Conservation (phyloP, 306 rosid species). For the Prunus dulcis region DNA sequence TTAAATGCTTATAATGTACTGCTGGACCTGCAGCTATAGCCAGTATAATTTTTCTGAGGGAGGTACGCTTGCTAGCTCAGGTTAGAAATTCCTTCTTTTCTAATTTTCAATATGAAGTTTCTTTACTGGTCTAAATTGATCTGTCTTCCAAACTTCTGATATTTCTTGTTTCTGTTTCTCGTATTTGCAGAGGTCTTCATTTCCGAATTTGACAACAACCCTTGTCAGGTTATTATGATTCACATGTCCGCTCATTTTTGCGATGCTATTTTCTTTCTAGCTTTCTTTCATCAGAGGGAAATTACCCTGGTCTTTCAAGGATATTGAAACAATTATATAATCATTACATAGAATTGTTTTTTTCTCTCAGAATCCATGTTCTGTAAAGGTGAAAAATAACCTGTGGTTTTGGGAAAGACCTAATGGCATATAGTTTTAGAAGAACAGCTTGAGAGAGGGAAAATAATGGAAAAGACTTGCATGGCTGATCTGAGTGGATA, state of each 20-base stretch:
- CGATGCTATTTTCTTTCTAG: slow-evolving; percentile 1
- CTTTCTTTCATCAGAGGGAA: neutral
- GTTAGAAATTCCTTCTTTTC: slow-evolving; percentile 37
- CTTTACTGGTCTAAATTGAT: slow-evolving; percentile 5
- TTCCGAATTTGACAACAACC: slow-evolving; percentile 40
- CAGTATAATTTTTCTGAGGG: slow-evolving; percentile 60
- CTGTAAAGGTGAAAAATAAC: neutral
- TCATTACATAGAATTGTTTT: neutral
- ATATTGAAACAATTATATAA: neutral
- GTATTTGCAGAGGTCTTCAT: slow-evolving; percentile 57
- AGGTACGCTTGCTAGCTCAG: slow-evolving; percentile 45
- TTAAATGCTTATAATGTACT: slow-evolving; percentile 21
- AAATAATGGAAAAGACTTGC: neutral
- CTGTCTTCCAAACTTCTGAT: slow-evolving; percentile 27
- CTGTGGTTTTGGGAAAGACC: neutral
- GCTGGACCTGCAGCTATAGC: slow-evolving; percentile 65
- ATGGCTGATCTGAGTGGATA: neutral
- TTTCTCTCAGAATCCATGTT: neutral
- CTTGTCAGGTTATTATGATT: slow-evolving; percentile 65
- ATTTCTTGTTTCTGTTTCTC: slow-evolving; percentile 23
- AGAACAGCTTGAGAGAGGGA: neutral
- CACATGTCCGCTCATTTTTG: slow-evolving; percentile 15
- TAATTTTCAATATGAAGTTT: neutral
- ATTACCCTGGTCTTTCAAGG: neutral
- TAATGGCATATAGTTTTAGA: neutral